These are phyloP conservation scores for Pisolithus marmoratus DNA, from an alignment of 768 basidiomycete genomes.

Conservation along the genomic window DNA sequence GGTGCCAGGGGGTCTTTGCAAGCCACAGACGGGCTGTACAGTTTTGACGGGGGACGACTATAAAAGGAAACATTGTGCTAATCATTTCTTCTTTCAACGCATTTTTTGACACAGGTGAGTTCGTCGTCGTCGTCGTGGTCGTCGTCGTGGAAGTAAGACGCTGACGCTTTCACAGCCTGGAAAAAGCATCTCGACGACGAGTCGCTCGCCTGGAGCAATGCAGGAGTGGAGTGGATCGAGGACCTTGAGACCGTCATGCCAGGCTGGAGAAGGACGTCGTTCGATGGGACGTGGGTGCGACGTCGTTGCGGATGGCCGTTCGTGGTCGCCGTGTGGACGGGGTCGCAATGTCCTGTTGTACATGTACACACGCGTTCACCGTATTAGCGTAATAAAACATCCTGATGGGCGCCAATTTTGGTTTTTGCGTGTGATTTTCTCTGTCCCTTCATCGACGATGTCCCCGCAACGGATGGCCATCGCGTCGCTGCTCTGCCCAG, in stretches of 20 bases:
- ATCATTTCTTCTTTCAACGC: slow-evolving; percentile 36
- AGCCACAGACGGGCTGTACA: slow-evolving; percentile 39
- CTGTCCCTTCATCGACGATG: slow-evolving; percentile 30
- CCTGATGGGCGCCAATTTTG: not conserved
- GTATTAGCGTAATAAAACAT: too few species aligned
- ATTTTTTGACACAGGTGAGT: slow-evolving; percentile 57
- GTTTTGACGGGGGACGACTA: slow-evolving; percentile 22
- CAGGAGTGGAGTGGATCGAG: slow-evolving; percentile 71
- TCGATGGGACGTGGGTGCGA: slow-evolving; percentile 91
- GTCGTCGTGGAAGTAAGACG: not conserved
- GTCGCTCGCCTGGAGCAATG: slow-evolving; percentile 49
- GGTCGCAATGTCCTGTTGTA: slow-evolving; percentile 92
- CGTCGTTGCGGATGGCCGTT: slow-evolving; percentile 51
- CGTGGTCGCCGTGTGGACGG: slow-evolving; percentile 60
- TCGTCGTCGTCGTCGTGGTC: not conserved
- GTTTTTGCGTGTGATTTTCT: not conserved
- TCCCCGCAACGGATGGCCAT: slow-evolving; percentile 68
- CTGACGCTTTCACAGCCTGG: slow-evolving; percentile 37
- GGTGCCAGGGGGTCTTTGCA: slow-evolving; percentile 38
- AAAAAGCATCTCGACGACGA: slow-evolving; percentile 91
- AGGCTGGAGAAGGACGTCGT: slow-evolving; percentile 61
- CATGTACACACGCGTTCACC: slow-evolving; percentile 25
- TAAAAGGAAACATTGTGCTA: slow-evolving; percentile 12
- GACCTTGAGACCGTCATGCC: slow-evolving; percentile 84
- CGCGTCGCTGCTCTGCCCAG: slow-evolving; percentile 64